These are phyloP conservation scores for Klebsormidium nitens DNA, from an alignment of 139 green algal species.

Conservation along the genomic window DNA sequence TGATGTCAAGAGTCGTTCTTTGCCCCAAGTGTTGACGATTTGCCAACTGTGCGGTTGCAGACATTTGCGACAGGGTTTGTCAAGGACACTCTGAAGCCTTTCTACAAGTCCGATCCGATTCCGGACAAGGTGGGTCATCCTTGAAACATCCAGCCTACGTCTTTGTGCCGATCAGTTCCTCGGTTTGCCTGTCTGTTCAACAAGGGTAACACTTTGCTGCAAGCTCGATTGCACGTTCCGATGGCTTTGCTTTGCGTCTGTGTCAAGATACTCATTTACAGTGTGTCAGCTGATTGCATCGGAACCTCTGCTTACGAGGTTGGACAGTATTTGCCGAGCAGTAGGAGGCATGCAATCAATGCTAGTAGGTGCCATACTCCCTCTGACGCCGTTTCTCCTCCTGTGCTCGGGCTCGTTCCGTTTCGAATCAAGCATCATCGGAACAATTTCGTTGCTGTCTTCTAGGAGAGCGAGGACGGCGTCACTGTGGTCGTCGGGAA, in stretches of 20 bases:
- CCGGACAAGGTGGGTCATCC: constrained; percentile 16
- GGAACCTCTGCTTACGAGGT: no score
- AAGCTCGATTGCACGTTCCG: background rate
- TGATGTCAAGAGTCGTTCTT: no score
- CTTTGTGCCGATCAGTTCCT: background rate
- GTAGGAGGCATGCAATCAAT: no score
- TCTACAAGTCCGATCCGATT: constrained; percentile 38
- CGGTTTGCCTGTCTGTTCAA: background rate
- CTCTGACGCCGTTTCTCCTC: no score
- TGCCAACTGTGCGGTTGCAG: constrained; percentile 23
- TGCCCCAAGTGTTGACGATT: no score
- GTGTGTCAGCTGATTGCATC: background rate
- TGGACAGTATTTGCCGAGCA: no score
- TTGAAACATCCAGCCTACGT: background rate
- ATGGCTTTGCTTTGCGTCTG: background rate
- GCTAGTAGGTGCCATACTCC: no score
- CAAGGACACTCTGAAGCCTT: constrained; percentile 23
- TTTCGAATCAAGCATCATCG: no score
- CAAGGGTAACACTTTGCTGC: constrained; percentile 1
- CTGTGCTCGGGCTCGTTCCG: no score
- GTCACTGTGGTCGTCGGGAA: constrained; percentile 44
- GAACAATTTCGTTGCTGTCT: no score
- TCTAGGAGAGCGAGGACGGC: constrained; percentile 35
- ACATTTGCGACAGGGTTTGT: constrained; percentile 32
- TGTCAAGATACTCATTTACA: background rate